Evolutionary conservation across 1,284 basidiomycete species (phyloP).

Genomic region (Puccinia sorghi): DNA sequence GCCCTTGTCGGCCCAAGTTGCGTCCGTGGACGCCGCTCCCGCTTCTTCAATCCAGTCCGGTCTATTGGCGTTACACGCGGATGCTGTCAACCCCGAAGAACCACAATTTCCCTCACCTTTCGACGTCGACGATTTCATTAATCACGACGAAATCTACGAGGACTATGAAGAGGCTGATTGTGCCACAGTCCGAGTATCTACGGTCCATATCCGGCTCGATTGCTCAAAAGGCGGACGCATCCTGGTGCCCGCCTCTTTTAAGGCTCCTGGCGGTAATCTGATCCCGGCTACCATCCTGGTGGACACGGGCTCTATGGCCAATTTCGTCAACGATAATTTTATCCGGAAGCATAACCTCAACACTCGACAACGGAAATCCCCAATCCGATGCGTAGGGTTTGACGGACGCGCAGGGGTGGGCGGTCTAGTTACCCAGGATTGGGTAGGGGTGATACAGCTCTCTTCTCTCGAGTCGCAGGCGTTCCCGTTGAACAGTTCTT

Average conservation of each 20-base stretch:
- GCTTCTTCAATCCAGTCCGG: too few species aligned
- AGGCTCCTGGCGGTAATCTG: background rate
- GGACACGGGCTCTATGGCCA: background rate
- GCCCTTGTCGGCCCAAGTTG: too few species aligned
- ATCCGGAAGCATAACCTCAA: background rate
- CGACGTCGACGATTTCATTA: too few species aligned
- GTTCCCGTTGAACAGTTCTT: background rate
- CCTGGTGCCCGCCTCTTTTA: background rate
- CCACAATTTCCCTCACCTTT: too few species aligned
- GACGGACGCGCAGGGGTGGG: background rate
- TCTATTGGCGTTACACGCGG: too few species aligned
- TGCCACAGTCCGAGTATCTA: background rate
- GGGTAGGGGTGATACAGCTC: background rate
- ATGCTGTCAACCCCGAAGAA: too few species aligned
- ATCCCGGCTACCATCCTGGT: background rate
- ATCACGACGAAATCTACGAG: too few species aligned
- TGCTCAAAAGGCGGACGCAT: background rate
- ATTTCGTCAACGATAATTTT: background rate
- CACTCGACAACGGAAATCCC: background rate
- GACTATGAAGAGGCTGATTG: background rate
- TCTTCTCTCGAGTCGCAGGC: background rate
- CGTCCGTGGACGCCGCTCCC: too few species aligned
- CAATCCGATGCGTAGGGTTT: background rate
- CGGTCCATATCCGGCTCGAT: background rate
- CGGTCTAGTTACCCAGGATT: background rate